These are phyloP conservation scores for Chlorella sp. DNA, from an alignment of 139 green algal species.

Conservation along the genomic window DNA sequence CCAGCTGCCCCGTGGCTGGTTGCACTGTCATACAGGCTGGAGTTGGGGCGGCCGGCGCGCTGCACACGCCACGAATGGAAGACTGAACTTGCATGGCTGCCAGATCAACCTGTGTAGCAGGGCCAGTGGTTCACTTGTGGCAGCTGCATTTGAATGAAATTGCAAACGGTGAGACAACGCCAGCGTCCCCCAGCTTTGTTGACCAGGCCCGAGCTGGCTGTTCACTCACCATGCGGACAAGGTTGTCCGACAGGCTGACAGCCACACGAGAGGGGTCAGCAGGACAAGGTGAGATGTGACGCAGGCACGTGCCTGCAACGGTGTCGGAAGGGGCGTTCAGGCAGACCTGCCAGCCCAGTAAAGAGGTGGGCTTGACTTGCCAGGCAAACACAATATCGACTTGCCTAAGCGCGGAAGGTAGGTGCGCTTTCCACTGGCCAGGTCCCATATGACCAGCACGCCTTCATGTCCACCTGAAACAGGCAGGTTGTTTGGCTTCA, in stretches of 20 bases:
- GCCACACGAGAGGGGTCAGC: background rate
- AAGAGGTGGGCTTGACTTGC: background rate
- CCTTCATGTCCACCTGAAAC: conserved; percentile 1
- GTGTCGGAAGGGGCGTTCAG: no score
- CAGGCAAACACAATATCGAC: background rate
- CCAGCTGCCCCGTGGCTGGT: background rate
- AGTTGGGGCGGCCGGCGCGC: background rate
- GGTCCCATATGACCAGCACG: conserved; percentile 12
- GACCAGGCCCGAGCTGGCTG: background rate
- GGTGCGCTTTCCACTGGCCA: background rate
- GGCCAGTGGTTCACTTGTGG: no score
- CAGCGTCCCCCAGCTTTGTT: background rate
- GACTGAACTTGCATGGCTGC: background rate
- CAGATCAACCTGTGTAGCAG: background rate
- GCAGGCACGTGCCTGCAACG: conserved; percentile 8
- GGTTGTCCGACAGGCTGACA: conserved; percentile 2
- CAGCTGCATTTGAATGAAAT: no score
- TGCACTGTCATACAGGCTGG: background rate
- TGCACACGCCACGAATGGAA: background rate
- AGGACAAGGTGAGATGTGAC: background rate
- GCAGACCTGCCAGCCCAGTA: background rate
- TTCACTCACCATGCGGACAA: background rate
- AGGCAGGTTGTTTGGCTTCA: background rate
- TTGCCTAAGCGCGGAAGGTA: conserved; percentile 6
- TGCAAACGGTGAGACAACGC: background rate